Conservation (phyloP, 2,329 filamentous ascomycete genomes). For the Aureobasidium sp. region DNA sequence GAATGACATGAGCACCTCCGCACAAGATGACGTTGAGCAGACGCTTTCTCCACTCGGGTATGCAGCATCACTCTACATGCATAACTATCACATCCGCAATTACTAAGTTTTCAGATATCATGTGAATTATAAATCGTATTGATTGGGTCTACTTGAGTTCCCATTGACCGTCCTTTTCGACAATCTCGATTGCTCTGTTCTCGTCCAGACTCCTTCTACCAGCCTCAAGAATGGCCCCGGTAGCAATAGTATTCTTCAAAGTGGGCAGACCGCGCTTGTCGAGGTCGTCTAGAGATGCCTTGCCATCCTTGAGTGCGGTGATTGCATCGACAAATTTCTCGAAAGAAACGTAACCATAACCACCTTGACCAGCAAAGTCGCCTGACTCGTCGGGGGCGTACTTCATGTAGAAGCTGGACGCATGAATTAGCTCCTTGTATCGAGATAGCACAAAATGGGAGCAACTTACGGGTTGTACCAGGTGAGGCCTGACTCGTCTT, state of each 20-base stretch:
- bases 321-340: slow-evolving; percentile 94
- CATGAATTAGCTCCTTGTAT: neutral
- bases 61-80: neutral
- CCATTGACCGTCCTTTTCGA: slow-evolving; percentile 60
- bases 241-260: slow-evolving; percentile 80
- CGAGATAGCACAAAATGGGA: too few relatives aligned
- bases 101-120: neutral
- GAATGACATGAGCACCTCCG: slow-evolving; percentile 1
- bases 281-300: slow-evolving; percentile 64
- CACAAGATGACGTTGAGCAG: slow-evolving; percentile 2
- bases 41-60: neutral
- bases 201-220: slow-evolving; percentile 81
- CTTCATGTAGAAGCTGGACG: slow-evolving; percentile 41
- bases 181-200: slow-evolving; percentile 68
- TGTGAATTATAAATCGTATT: neutral
- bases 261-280: slow-evolving; percentile 79
- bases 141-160: slow-evolving; percentile 46
- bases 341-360: slow-evolving; percentile 89
- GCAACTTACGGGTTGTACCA: slow-evolving; percentile 73
- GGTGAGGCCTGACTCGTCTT: slow-evolving; percentile 63
- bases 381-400: slow-evolving; percentile 92
- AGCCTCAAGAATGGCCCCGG: slow-evolving; percentile 84
- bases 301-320: slow-evolving; percentile 67
- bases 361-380: slow-evolving; percentile 84
- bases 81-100: neutral